These are phyloP conservation scores for Fusarium buharicum DNA, from an alignment of 2,329 filamentous ascomycete genomes.

Conservation along the genomic window DNA sequence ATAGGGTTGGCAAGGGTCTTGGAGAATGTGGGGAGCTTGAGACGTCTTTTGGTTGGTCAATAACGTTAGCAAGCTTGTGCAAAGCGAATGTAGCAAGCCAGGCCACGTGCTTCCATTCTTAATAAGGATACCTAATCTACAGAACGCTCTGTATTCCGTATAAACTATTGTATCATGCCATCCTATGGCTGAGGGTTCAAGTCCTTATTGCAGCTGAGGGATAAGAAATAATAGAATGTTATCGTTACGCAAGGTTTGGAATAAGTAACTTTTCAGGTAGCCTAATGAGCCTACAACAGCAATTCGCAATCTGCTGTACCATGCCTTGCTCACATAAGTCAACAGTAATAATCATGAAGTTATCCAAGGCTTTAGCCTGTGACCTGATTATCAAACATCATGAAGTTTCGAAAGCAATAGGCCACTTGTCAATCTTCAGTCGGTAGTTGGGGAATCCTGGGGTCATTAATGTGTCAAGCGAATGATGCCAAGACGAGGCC, in stretches of 20 bases:
- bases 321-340: background rate
- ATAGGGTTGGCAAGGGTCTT: slow-evolving; percentile 34
- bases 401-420: slow-evolving; percentile 33
- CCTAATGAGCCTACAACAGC: too few species aligned
- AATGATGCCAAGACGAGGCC: slow-evolving; percentile 27
- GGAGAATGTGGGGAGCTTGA: slow-evolving; percentile 36
- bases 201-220: too few species aligned
- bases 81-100: background rate
- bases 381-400: slow-evolving; percentile 28
- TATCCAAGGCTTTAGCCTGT: background rate
- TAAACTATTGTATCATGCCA: too few species aligned
- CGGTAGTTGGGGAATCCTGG: slow-evolving; percentile 25
- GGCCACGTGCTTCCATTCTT: slow-evolving; percentile 11
- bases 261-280: too few species aligned
- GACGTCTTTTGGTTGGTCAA: slow-evolving; percentile 18
- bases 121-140: background rate
- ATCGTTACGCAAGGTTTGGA: too few species aligned
- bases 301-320: too few species aligned
- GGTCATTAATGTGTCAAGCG: slow-evolving; percentile 31
- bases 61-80: background rate
- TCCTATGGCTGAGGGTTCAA: too few species aligned
- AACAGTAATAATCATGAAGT: slow-evolving; percentile 22
- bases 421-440: slow-evolving; percentile 35
- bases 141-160: background rate
- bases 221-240: too few species aligned